Conservation (phyloP, 768 basidiomycete species). For the Macrolepiota fuliginosa region DNA sequence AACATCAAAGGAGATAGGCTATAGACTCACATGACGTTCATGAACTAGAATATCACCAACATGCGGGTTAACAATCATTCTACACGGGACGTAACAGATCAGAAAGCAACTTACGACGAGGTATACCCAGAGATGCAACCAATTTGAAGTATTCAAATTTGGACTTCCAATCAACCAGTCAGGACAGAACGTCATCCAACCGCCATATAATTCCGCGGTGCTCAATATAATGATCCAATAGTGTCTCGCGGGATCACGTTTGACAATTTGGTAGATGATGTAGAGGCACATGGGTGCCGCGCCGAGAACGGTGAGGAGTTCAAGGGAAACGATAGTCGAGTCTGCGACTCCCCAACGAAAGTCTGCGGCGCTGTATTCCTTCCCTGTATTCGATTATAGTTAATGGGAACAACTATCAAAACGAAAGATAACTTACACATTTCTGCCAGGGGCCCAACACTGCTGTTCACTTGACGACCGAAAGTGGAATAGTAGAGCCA, state of each 20-base stretch:
- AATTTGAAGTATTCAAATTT: constrained; percentile 68
- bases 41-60: constrained; percentile 48
- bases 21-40: constrained; percentile 69
- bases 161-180: constrained; percentile 81
- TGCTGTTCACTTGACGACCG: constrained; percentile 69
- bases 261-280: constrained; percentile 63
- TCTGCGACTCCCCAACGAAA: constrained; percentile 80
- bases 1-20: not conserved
- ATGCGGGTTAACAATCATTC: not conserved
- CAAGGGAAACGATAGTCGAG: constrained; percentile 77
- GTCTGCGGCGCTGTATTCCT: constrained; percentile 79
- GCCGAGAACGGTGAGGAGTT: constrained; percentile 79
- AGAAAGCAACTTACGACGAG: constrained; percentile 55
- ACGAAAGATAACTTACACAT: constrained; percentile 53
- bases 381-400: constrained; percentile 45
- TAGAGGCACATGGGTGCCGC: constrained; percentile 75
- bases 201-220: constrained; percentile 78
- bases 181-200: constrained; percentile 90
- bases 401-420: not conserved
- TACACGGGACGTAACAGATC: not conserved
- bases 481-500: constrained; percentile 79
- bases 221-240: constrained; percentile 81
- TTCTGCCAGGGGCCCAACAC: constrained; percentile 65
- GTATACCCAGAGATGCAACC: constrained; percentile 77
- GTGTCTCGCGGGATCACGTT: constrained; percentile 62